Conservation (phyloP, 2,329 filamentous ascomycete genomes). For the Trichoderma sp. region DNA sequence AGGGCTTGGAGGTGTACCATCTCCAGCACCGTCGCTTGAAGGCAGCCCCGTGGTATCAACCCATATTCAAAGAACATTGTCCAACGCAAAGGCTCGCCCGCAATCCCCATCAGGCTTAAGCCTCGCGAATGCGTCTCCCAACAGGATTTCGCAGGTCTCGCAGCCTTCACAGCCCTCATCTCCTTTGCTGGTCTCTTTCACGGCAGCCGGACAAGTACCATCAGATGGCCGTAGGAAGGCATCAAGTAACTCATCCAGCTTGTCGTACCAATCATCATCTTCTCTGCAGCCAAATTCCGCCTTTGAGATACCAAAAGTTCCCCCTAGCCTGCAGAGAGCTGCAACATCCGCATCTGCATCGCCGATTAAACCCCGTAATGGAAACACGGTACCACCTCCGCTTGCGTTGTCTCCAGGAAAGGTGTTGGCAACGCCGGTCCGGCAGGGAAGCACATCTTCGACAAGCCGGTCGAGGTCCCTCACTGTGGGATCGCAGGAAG, state of each 20-base stretch:
- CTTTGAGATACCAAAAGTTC: conserved; percentile 68
- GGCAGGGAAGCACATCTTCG: conserved; percentile 60
- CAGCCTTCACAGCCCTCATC: conserved; percentile 57
- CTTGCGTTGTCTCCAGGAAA: conserved; percentile 64
- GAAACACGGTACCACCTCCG: conserved; percentile 43
- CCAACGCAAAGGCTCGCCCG: conserved; percentile 78
- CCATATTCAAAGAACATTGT: conserved; percentile 77
- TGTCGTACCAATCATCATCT: conserved; percentile 70
- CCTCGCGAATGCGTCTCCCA: conserved; percentile 83
- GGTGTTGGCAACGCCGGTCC: conserved; percentile 52
- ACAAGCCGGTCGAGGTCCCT: conserved; percentile 76
- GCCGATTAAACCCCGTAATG: conserved; percentile 55
- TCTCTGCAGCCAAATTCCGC: conserved; percentile 67
- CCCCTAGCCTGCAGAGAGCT: conserved; percentile 59
- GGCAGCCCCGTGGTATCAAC: conserved; percentile 80
- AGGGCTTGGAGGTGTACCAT: conserved; percentile 41
- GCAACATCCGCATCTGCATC: conserved; percentile 54
- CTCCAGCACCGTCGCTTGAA: conserved; percentile 70
- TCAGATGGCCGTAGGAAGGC: conserved; percentile 81
- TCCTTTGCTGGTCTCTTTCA: conserved; percentile 94
- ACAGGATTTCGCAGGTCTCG: conserved; percentile 67
- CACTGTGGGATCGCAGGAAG: conserved; percentile 92
- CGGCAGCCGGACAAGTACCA: conserved; percentile 69
- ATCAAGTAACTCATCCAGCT: conserved; percentile 80
- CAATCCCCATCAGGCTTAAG: conserved; percentile 80